Evolutionary conservation across 805 yeast genomes (phyloP), one percentile per base, ranked within the genome.

Genomic region (Jamesozyma lodderae): DNA sequence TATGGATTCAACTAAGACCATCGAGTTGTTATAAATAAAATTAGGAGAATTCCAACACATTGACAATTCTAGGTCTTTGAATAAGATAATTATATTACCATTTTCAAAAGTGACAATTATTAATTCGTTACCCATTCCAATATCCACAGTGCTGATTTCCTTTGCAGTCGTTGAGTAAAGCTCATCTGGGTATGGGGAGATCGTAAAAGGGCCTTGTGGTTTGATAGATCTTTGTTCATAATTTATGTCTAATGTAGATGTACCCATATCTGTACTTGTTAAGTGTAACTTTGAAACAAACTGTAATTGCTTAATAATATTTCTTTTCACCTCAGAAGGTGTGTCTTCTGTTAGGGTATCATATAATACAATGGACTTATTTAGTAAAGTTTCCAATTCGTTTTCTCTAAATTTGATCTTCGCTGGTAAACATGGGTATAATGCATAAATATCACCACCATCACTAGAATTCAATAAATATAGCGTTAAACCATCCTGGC

Each of bases 391-490:
- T 1, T 63, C 59, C 20, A 75, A 47, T 19, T 63, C 55, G 1
- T 53, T 42, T 22, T 37, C 22, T 6, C 31, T 19, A 9, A 51
- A 20, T 6, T 30, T 21, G 6, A 52, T 21, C 8, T 26, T 31
- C 7, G 45, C 28, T 0, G 88, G 85, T 16, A 73, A 48, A 52
- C 78, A 79, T n/a, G 92, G 92, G 44, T 70, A 75, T 3, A 81
- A 59, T 1, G 71, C 63, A 48, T 69, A 79, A 1, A 82, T 42
- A 44, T 81, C 83, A 11, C 55, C 52, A 14, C 80, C 77, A 37
- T 75, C 81, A 8, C 60, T 52, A 8, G 70, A 22, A 32, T 46
- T 69, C 37, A 76, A 48, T 7, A 79, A 51, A 48, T 71, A 76
- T 16, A 81, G 57, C 0, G 82, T 69, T 36, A 80, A 48, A 3